A percentile compares a stretch with the other conserved stretches of the same genome.
phyloP scores from a whole-genome alignment of 805 yeast species.

The Priceomyces carsonii region DNA sequence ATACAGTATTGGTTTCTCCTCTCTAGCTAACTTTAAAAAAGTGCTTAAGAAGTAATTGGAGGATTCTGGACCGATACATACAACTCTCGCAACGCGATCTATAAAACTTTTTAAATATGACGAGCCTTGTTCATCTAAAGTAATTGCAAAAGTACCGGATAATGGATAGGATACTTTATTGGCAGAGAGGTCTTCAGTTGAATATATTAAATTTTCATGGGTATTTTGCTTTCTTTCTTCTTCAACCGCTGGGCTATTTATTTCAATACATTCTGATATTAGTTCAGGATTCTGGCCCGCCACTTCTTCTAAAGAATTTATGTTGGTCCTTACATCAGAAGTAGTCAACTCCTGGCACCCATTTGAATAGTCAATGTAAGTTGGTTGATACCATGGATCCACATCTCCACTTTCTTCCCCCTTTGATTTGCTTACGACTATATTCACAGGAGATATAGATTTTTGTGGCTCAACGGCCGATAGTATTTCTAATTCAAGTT shows the following conservation, averaged over 20 bases:
- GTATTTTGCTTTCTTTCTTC: neutral
- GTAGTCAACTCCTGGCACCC: neutral
- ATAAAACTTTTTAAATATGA: conserved; percentile 51
- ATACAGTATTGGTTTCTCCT: conserved; percentile 49
- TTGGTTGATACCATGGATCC: neutral
- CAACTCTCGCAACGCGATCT: conserved; percentile 45
- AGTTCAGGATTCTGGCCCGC: neutral
- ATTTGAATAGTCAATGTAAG: neutral
- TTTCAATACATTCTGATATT: neutral
- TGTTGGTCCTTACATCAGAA: neutral
- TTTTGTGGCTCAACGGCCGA: neutral
- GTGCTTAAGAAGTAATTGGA: conserved; percentile 53
- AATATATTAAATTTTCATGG: no score
- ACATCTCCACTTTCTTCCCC: no score
- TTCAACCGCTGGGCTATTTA: neutral
- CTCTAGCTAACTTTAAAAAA: conserved; percentile 53
- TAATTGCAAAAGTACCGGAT: neutral
- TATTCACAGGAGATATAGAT: neutral
- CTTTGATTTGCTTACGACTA: no score
- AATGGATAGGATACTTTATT: neutral
- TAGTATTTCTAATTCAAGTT: neutral
- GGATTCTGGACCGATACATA: conserved; percentile 49
- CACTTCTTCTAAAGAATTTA: neutral
- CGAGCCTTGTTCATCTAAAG: neutral
- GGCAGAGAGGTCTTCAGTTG: neutral